Conservation (phyloP, 495 filamentous ascomycete species). For the Penicillium bovifimosum region DNA sequence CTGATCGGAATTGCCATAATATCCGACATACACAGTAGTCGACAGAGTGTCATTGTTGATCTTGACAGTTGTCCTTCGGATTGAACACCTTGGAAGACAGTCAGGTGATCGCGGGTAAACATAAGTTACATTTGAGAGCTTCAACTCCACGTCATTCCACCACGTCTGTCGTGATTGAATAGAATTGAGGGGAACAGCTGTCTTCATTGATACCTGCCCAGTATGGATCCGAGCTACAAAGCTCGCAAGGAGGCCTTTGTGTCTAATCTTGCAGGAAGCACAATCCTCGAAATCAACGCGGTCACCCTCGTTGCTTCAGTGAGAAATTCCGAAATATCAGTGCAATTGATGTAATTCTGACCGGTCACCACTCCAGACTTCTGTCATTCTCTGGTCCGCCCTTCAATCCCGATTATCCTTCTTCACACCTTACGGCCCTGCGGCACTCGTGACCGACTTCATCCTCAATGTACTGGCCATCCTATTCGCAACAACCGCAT, state of each 20-base stretch:
- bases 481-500: conserved; percentile 80
- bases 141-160: not conserved
- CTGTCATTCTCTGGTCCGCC: conserved; percentile 81
- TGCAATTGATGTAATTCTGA: not conserved
- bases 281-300: conserved; percentile 77
- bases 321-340: conserved; percentile 25
- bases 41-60: conserved; percentile 7
- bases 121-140: conserved; percentile 3
- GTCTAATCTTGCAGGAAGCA: conserved; percentile 82
- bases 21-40: not conserved
- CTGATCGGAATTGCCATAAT: not conserved
- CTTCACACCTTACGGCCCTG: conserved; percentile 67
- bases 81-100: not conserved
- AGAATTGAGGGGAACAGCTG: not conserved
- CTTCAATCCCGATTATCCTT: conserved; percentile 82
- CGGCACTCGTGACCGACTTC: conserved; percentile 72
- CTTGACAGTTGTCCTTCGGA: conserved; percentile 6
- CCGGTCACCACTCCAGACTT: conserved; percentile 47
- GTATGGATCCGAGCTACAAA: conserved; percentile 70
- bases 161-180: not conserved
- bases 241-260: conserved; percentile 91
- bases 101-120: conserved; percentile 5
- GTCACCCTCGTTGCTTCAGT: conserved; percentile 83
- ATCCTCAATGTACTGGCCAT: conserved; percentile 77
- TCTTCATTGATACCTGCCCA: conserved; percentile 6